Evolutionary conservation across 257 asterid species (phyloP), one percentile per base, ranked within the genome.

Genomic region (Orobanche coerulescens): DNA sequence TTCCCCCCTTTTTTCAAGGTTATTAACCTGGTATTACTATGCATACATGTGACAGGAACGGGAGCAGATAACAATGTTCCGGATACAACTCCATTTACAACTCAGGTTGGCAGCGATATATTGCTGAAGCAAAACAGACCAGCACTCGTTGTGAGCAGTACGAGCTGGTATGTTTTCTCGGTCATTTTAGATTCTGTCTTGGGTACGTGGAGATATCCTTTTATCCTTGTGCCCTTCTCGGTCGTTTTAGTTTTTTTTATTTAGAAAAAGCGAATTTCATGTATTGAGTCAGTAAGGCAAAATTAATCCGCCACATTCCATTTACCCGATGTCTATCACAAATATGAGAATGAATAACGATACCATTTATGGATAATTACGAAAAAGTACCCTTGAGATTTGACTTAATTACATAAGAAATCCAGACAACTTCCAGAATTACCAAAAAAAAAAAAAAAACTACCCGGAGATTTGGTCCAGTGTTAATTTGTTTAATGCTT

Each of bases 61-160:
- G 85, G 62, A 61, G 54, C 59, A 20, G 55, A 64, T 12, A 64
- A 68, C 26, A 42, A 50, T 64, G 82, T 78, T 75, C 81, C 84
- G 18, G 68, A 60, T 78, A 65, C 18, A 51, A 86, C 79, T 67
- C 80, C 88, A 68, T 81, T 88, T 74, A 86, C 98, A 67, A 64
- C 83, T 72, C 82, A 54, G 73, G 76, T 61, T 62, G 90, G 76
- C 30, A 48, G 76, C 62, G 84, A 81, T 62, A 67, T 88, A 59
- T 64, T 62, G 61, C 67, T 85, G 80, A 88, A 82, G 71, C 80
- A 62, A 75, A 84, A 84, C 71, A 82, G 96, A 68, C 98, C 98
- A 9, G 98, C 95, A 0, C 87, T 88, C 64, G 70, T 92, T 51
- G 94, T 92, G 50, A 92, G 98, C 84, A 92, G 96, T 70, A 92